Base-by-base conservation (phyloP, 768 basidiomycete species). In the Coprinellus micaceus region DNA sequence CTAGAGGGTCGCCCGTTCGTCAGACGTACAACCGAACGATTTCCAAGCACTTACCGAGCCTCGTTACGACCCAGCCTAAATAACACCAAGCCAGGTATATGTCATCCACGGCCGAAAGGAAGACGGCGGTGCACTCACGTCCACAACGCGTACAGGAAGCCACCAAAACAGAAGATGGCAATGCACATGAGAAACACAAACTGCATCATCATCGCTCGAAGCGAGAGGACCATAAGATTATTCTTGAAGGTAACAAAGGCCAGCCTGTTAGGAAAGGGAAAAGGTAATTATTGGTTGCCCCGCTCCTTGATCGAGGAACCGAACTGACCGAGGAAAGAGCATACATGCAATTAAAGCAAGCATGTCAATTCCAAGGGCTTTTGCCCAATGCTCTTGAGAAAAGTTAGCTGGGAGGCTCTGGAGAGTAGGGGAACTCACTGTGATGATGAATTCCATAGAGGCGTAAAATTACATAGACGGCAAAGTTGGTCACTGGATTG, bases 151-250 rank as follows among this genome's bases (percentile, higher is more conserved):
- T 97, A 98, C 44, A 94, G 69, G 69, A 98, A 98, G 2, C 94
- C 94, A 30, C 86, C 83, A 67, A 97, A 97, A 66, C 93, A 95
- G 66, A 94, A 95, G 1, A 82, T 85, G 4, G 93, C 92, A 17
- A 94, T 88, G 28, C 85, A 64, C 89, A 93, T 91, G 22, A 93
- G 75, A n/a, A 83, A 74, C 21, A 82, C 70, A 65, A 98, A 98
- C 66, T 98, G 94, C 59, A 86, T 77, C 56, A 98, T 84, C 94
- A 98, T 96, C 1, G 94, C 92, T 1, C 96, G 85, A 29, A 94
- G 71, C 6, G 90, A 86, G 22, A 92, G 77, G 21, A 91, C 88
- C 82, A 90, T 86, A 39, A 89, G 74, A 59, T 86, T 91, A 61
- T 89, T 79, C 63, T 88, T 87, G 26, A 97, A 74, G 0, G 91